These are phyloP conservation scores for Flaveria robusta DNA, from an alignment of 129 eudicot genomes.

Conservation along the genomic window DNA sequence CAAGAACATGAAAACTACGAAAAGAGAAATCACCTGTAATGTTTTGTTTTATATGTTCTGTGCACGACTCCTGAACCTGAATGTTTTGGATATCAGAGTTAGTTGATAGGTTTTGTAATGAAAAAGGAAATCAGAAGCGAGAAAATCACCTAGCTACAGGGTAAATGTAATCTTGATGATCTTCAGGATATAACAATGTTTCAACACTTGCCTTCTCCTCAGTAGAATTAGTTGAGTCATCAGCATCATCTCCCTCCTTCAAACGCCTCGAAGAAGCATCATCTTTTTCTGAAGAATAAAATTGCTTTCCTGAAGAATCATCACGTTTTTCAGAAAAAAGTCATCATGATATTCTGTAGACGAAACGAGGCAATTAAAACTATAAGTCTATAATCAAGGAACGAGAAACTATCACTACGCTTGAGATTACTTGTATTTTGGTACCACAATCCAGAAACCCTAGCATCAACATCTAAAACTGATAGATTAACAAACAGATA, in stretches of 20 bases:
- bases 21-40: no score
- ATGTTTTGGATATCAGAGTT: no score
- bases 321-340: no score
- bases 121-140: no score
- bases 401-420: not conserved
- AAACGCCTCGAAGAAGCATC: constrained; percentile 37
- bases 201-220: constrained; percentile 45
- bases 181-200: constrained; percentile 14
- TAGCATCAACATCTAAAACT: not conserved
- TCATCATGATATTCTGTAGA: no score
- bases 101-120: no score
- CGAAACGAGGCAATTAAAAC: constrained; percentile 19
- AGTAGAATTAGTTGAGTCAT: constrained; percentile 22
- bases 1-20: no score
- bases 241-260: constrained; percentile 37
- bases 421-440: not conserved
- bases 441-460: not conserved
- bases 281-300: no score
- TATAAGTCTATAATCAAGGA: constrained; percentile 12
- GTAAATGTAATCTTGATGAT: constrained; percentile 21
- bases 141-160: no score
- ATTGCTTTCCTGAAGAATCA: no score
- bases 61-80: no score
- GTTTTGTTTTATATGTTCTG: no score
- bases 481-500: not conserved